These are phyloP conservation scores for Pyrus bretschneideri DNA, from an alignment of 306 rosid species.

Conservation along the genomic window DNA sequence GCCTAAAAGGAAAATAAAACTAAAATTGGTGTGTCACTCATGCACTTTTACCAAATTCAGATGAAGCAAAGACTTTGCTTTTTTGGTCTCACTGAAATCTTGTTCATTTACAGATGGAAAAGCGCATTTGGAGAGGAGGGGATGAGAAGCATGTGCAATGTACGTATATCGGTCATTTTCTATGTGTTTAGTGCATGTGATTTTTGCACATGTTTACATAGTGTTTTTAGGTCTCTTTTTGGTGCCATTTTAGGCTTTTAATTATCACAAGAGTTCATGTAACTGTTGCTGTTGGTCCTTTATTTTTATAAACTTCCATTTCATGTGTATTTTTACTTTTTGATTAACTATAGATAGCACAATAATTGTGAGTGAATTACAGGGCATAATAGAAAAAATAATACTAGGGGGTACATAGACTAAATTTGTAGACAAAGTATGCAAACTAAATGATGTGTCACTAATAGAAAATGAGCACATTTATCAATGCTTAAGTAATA, in stretches of 20 bases:
- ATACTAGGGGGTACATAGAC: too few relatives aligned
- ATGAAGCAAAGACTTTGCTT: not conserved
- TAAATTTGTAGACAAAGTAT: too few relatives aligned
- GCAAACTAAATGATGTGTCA: too few relatives aligned
- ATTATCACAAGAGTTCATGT: not conserved
- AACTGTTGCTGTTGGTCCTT: not conserved
- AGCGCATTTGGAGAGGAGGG: not conserved
- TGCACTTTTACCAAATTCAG: not conserved
- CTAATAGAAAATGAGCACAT: too few relatives aligned
- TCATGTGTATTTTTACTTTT: not conserved
- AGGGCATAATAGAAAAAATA: too few relatives aligned
- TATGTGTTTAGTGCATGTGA: constrained; percentile 1
- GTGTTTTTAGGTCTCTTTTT: not conserved
- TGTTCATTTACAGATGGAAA: not conserved
- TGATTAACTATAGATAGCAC: not conserved
- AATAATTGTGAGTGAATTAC: too few relatives aligned
- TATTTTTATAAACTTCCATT: not conserved
- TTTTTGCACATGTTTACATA: constrained; percentile 6
- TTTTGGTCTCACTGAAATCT: not conserved
- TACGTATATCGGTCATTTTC: constrained; percentile 13
- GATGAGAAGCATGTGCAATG: not conserved
- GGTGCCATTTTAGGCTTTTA: too few relatives aligned
- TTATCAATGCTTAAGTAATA: too few relatives aligned
- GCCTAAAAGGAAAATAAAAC: not conserved
- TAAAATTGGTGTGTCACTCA: not conserved